Percentiles rank a stretch among this genome's conserved stretches.
Evolutionary conservation across 495 filamentous ascomycete genomes (phyloP).

Genomic region (Penicillium paxilli): DNA sequence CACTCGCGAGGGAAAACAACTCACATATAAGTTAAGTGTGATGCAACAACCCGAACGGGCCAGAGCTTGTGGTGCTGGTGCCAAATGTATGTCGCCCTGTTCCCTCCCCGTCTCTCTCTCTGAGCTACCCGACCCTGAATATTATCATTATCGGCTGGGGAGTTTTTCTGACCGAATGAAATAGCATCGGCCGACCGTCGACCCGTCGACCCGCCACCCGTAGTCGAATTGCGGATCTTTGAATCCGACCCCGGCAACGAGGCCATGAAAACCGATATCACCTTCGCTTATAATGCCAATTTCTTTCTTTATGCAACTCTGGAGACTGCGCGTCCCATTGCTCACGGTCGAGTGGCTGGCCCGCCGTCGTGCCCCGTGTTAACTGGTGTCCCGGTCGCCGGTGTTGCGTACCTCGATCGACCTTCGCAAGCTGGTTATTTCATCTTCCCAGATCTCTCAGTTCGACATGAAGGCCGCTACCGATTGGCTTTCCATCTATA

Average conservation of each 20-base stretch:
- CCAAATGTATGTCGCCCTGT: constrained; percentile 70
- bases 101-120: not conserved
- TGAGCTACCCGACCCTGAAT: not conserved
- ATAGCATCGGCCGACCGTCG: constrained; percentile 92
- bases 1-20: constrained; percentile 75
- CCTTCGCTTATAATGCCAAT: constrained; percentile 91
- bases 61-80: constrained; percentile 93
- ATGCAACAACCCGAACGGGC: constrained; percentile 95
- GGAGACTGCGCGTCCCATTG: constrained; percentile 82
- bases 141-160: not conserved
- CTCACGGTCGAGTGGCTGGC: constrained; percentile 71
- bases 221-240: constrained; percentile 88
- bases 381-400: constrained; percentile 93
- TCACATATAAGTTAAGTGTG: constrained; percentile 82
- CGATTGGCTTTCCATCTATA: constrained; percentile 87
- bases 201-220: constrained; percentile 93
- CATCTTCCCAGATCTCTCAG: constrained; percentile 95
- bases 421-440: constrained; percentile 93
- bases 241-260: constrained; percentile 67
- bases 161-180: constrained; percentile 5
- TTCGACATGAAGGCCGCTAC: constrained; percentile 93
- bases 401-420: constrained; percentile 94
- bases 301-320: constrained; percentile 97
- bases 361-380: constrained; percentile 77
- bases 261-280: constrained; percentile 67